Conservation (phyloP, 2,329 filamentous ascomycete species). For the Venturia carpophila region DNA sequence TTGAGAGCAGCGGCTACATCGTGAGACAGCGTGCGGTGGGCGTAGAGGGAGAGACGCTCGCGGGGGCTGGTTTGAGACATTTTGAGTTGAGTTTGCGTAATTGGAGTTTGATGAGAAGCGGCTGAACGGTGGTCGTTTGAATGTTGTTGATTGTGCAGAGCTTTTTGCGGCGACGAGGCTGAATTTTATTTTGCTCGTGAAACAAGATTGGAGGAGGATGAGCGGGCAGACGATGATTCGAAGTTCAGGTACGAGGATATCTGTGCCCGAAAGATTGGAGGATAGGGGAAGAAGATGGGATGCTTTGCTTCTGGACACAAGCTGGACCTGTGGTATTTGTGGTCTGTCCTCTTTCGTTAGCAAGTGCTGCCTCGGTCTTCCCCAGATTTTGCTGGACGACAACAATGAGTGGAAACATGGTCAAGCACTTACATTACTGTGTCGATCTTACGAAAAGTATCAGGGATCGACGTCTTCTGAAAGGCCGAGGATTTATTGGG, state of each 20-base stretch:
- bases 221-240: not conserved
- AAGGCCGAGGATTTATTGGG: constrained; percentile 11
- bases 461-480: not conserved
- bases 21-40: constrained; percentile 34
- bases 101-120: not conserved
- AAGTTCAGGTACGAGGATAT: not conserved
- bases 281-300: not conserved
- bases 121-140: not conserved
- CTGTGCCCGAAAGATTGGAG: not conserved
- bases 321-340: not conserved
- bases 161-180: not conserved
- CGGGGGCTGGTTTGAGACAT: constrained; percentile 27
- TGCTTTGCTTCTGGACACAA: not conserved
- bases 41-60: constrained; percentile 36
- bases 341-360: constrained; percentile 8
- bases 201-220: not conserved
- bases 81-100: constrained; percentile 22
- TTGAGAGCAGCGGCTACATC: constrained; percentile 36
- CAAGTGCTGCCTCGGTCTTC: not conserved
- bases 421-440: constrained; percentile 7
- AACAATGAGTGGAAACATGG: constrained; percentile 4
- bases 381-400: not conserved
- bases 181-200: not conserved
- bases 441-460: constrained; percentile 3
- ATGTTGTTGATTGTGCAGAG: not conserved